Conservation (phyloP, 768 basidiomycete species). For the Cyclocybe aegerita region DNA sequence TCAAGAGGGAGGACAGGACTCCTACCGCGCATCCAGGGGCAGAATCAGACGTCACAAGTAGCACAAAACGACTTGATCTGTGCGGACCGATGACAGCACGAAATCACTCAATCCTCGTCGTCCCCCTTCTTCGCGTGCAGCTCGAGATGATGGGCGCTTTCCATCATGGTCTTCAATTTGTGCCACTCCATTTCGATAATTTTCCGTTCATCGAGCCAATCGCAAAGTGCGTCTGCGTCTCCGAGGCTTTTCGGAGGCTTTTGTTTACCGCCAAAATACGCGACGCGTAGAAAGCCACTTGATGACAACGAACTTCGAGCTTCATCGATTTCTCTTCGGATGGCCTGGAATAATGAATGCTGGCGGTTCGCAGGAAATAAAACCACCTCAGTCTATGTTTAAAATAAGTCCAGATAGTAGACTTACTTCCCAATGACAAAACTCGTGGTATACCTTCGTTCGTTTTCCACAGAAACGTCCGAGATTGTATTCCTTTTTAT, state of each 20-base stretch:
- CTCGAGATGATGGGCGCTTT: constrained; percentile 67
- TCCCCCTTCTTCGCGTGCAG: constrained; percentile 40
- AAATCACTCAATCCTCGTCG: constrained; percentile 21
- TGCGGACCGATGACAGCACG: background rate
- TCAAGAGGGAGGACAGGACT: constrained; percentile 6
- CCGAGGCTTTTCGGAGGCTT: constrained; percentile 64
- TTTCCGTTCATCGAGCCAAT: constrained; percentile 74
- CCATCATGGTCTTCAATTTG: constrained; percentile 72
- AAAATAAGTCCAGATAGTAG: background rate
- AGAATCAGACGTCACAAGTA: background rate
- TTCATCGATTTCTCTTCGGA: constrained; percentile 58
- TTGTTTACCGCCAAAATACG: constrained; percentile 50
- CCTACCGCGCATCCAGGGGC: background rate
- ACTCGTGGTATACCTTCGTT: constrained; percentile 64
- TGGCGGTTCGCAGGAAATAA: constrained; percentile 25
- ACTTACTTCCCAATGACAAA: constrained; percentile 84
- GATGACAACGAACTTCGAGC: constrained; percentile 38
- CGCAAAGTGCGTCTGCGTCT: constrained; percentile 78
- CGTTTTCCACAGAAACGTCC: constrained; percentile 81
- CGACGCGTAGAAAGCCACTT: constrained; percentile 55
- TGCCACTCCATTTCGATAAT: constrained; percentile 72
- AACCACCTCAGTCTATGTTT: background rate
- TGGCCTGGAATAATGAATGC: constrained; percentile 63
- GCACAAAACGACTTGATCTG: background rate
- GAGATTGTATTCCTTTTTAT: constrained; percentile 49